These are phyloP conservation scores for Colletotrichum sp. DNA, from an alignment of 2,329 filamentous ascomycete species.

Conservation along the genomic window DNA sequence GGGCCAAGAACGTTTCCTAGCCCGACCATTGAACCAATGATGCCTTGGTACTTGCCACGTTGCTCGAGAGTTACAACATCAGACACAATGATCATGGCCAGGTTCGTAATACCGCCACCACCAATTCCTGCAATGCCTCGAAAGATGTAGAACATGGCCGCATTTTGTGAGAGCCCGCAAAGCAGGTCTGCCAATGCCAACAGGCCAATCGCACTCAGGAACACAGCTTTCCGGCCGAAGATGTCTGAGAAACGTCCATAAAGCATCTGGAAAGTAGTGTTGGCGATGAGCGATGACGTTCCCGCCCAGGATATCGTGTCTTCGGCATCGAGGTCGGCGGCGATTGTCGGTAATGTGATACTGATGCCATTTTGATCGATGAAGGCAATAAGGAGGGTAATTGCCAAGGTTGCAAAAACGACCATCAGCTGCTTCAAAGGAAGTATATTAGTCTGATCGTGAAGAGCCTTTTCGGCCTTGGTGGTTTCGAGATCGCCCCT, in stretches of 20 bases:
- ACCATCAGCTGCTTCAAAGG: constrained; percentile 52
- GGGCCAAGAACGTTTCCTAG: constrained; percentile 48
- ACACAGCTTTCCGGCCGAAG: constrained; percentile 64
- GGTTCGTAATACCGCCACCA: constrained; percentile 63
- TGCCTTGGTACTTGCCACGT: constrained; percentile 59
- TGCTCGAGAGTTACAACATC: constrained; percentile 65
- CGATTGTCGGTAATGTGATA: constrained; percentile 56
- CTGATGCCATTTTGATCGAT: constrained; percentile 64
- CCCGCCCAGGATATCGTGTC: constrained; percentile 62
- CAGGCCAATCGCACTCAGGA: constrained; percentile 56
- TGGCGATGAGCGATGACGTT: constrained; percentile 58
- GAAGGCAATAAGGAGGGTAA: constrained; percentile 59
- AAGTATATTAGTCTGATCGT: constrained; percentile 64
- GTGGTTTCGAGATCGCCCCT: background rate
- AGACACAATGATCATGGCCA: constrained; percentile 66
- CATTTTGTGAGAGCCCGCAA: constrained; percentile 61
- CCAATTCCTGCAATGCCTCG: constrained; percentile 66
- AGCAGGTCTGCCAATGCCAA: constrained; percentile 62
- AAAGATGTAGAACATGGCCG: constrained; percentile 65
- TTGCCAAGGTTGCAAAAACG: constrained; percentile 57
- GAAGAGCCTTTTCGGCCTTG: constrained; percentile 47
- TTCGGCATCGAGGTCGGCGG: constrained; percentile 47
- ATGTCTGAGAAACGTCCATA: constrained; percentile 68
- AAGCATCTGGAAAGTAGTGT: constrained; percentile 68
- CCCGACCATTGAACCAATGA: constrained; percentile 43